A percentile compares a stretch with the other conserved stretches of the same genome.
Evolutionary conservation across 306 rosid species (phyloP).

Genomic region (Acmispon strigosus): DNA sequence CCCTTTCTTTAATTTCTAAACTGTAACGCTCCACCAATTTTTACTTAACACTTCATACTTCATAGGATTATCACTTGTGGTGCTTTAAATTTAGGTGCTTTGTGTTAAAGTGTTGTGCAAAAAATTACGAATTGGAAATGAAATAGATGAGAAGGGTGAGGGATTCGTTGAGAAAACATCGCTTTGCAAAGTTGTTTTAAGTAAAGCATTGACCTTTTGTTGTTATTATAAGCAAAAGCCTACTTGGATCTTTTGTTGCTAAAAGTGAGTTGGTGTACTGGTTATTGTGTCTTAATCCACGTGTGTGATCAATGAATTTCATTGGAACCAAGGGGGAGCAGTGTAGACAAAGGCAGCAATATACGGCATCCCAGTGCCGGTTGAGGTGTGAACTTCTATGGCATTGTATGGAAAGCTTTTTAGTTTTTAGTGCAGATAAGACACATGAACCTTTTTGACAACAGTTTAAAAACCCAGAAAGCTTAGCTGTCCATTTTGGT

Average conservation of each 20-base stretch:
- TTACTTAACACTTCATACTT: background rate
- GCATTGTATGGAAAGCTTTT: background rate
- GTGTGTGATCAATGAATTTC: background rate
- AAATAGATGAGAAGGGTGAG: background rate
- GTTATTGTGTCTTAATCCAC: background rate
- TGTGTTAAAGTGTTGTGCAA: background rate
- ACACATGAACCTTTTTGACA: background rate
- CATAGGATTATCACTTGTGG: background rate
- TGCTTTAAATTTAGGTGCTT: background rate
- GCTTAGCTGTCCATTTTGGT: background rate
- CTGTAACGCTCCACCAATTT: conserved; percentile 1
- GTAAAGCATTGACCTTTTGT: background rate
- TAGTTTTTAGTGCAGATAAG: background rate
- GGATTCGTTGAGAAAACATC: background rate
- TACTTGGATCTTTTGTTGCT: conserved; percentile 6
- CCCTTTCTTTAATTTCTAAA: background rate
- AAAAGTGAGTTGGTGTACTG: background rate
- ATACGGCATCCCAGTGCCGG: background rate
- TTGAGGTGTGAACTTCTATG: background rate
- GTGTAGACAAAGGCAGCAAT: background rate
- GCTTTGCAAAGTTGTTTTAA: background rate
- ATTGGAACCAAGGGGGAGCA: background rate
- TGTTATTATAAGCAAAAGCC: background rate
- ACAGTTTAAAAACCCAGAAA: background rate
- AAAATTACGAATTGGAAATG: background rate